Evolutionary conservation across 1,139 yeast species (phyloP).

Genomic region (Wickerhamomyces sp.): DNA sequence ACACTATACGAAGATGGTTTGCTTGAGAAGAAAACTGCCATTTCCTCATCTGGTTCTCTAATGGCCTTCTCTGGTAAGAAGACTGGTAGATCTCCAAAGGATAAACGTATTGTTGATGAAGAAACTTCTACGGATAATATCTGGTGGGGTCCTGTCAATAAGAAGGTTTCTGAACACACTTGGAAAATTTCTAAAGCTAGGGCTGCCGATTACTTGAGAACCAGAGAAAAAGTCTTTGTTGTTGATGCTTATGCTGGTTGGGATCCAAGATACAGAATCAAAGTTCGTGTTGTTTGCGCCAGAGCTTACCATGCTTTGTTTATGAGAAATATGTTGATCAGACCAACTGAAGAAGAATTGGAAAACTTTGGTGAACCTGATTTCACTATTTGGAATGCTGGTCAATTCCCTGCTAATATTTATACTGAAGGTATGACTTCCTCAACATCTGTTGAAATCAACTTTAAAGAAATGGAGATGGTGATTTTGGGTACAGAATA

Average conservation of each 20-base stretch:
- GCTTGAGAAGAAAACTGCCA: conserved; percentile 82
- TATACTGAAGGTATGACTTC: conserved; percentile 98
- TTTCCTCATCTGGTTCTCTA: conserved; percentile 90
- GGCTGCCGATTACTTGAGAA: conserved; percentile 94
- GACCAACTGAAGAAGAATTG: conserved; percentile 89
- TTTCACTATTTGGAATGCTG: conserved; percentile 97
- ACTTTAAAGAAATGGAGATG: conserved; percentile 98
- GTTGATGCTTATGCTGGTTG: conserved; percentile 98
- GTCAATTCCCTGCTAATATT: conserved; percentile 97
- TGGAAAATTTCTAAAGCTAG: conserved; percentile 96
- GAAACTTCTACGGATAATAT: conserved; percentile 74
- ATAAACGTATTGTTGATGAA: conserved; percentile 96
- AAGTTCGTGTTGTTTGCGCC: conserved; percentile 95
- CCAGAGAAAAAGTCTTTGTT: conserved; percentile 90
- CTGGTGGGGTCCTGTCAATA: conserved; percentile 99
- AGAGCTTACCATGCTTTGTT: conserved; percentile 97
- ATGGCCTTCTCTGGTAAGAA: conserved; percentile 94
- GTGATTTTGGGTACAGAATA: conserved; percentile 97
- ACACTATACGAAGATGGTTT: conserved; percentile 93
- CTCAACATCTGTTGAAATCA: conserved; percentile 90
- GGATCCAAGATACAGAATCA: conserved; percentile 97
- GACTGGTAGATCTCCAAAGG: conserved; percentile 98
- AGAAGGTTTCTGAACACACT: conserved; percentile 88
- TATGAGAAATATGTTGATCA: conserved; percentile 97
- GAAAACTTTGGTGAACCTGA: conserved; percentile 94